Base-by-base conservation (phyloP, 805 yeast species). In the Millerago galiae region DNA sequence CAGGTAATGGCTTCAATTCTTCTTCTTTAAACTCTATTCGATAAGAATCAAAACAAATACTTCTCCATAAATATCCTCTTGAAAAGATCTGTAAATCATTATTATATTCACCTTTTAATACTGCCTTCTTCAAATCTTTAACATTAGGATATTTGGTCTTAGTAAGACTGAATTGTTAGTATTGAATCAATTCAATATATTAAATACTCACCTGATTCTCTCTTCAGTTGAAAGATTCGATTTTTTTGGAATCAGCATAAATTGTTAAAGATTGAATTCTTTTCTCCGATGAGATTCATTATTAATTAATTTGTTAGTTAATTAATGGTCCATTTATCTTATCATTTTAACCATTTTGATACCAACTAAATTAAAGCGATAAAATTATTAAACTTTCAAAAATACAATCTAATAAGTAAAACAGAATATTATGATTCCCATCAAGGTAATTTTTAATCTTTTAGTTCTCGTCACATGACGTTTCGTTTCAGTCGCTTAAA, bases 71-170 rank as follows among this genome's bases (percentile, higher is more conserved):
- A 17, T 49, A 49, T 7, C 52, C 45, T 18, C 58, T 41, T 5
- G 52, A 45, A 48, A 51, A 56, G 35, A 32, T 49, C 3, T 50
- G 43, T 6, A 40, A 18, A 6, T 42, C 47, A 31, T 34, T 34
- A 37, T 49, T 45, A 31, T 56, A 56, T 32, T 49, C 45, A 15
- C 56, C 56, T 25, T 46, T 40, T n/a, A 56, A 43, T 8, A 54
- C 59, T 0, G 53, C 59, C 1, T 34, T 27, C 28, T 48, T 50
- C 29, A 56, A 43, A 13, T 47, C 52, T 25, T 45, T 37, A 10
- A 53, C 26, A 2, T 47, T 43, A 2, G 59, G 53, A 25, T 46
- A 54, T 15, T 37, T 39, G 31, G 49, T 40, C 34, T 33, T 50
- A 0, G 59, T 53, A 1, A 47, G 39, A 8, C 55, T 9, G 13